phyloP scores from a whole-genome alignment of 805 yeast species.

The Teunomyces panamensis region DNA sequence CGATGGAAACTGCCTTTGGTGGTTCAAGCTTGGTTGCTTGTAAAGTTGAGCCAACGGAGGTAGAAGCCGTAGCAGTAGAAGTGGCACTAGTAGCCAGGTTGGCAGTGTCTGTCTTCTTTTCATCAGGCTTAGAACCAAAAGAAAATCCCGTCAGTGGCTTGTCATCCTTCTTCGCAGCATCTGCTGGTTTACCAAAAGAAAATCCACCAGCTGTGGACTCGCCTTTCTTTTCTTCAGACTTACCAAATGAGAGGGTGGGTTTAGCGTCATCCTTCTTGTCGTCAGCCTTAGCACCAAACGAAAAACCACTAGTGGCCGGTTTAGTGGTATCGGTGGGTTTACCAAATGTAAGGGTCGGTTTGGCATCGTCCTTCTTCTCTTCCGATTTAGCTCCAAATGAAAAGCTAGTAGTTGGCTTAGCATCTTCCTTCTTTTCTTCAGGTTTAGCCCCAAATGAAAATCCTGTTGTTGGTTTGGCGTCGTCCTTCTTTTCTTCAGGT shows the following conservation, averaged over 20 bases:
- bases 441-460: conserved; percentile 8
- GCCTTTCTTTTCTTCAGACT: conserved; percentile 1
- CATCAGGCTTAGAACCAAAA: conserved; percentile 20
- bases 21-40: conserved; percentile 59
- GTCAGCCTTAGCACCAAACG: not conserved
- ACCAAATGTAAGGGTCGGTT: conserved; percentile 6
- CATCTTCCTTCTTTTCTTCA: not conserved
- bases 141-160: conserved; percentile 16
- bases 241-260: not conserved
- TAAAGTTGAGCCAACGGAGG: conserved; percentile 26
- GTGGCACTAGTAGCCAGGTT: conserved; percentile 5
- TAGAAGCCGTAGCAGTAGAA: conserved; percentile 18
- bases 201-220: conserved; percentile 7
- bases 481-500: conserved; percentile 5
- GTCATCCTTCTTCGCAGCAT: conserved; percentile 19
- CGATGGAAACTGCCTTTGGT: conserved; percentile 71
- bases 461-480: conserved; percentile 5
- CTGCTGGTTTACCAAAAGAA: conserved; percentile 19
- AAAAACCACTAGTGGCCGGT: not conserved
- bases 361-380: conserved; percentile 16
- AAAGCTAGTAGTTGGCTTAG: conserved; percentile 9
- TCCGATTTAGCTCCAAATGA: conserved; percentile 17
- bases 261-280: not conserved
- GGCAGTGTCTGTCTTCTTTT: conserved; percentile 4
- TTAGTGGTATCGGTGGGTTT: not conserved